These are phyloP conservation scores for Mortierella sp. DNA, from an alignment of 371 early-diverging fungal species.

Conservation along the genomic window DNA sequence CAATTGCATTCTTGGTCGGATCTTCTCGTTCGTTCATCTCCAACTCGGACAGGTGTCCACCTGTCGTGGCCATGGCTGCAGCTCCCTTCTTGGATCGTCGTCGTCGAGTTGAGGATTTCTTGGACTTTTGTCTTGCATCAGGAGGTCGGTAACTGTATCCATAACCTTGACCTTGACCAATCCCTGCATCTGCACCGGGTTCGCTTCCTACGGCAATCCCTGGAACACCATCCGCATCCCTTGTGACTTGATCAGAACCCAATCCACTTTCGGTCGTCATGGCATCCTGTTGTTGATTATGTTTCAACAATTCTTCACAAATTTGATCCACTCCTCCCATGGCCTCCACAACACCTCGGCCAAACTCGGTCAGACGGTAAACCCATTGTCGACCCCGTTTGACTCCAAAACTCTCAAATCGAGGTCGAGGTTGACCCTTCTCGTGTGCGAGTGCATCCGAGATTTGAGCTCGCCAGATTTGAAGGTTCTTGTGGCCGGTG, in stretches of 20 bases:
- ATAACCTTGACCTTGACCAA: conserved; percentile 42
- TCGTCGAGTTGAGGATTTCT: neutral
- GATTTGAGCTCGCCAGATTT: conserved; percentile 50
- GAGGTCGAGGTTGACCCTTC: conserved; percentile 46
- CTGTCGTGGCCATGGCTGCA: conserved; percentile 3
- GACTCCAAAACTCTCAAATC: conserved; percentile 46
- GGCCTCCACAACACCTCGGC: conserved; percentile 37
- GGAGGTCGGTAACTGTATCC: conserved; percentile 36
- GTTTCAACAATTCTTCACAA: conserved; percentile 37
- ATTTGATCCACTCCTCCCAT: conserved; percentile 42
- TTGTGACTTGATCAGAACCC: neutral
- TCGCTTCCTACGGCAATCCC: neutral
- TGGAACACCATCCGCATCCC: conserved; percentile 11
- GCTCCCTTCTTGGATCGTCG: conserved; percentile 10
- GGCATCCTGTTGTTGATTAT: conserved; percentile 21
- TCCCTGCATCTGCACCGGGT: conserved; percentile 31
- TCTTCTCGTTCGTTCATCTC: neutral
- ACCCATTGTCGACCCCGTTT: conserved; percentile 51
- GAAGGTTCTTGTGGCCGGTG: conserved; percentile 48
- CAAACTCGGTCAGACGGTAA: conserved; percentile 43
- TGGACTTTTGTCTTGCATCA: conserved; percentile 21
- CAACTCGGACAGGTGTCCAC: neutral
- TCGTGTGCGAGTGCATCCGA: conserved; percentile 48
- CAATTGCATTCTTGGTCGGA: conserved; percentile 28
- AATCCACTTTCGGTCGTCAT: neutral